phyloP scores from a whole-genome alignment of 768 basidiomycete genomes.

The Chalciporus chontae region DNA sequence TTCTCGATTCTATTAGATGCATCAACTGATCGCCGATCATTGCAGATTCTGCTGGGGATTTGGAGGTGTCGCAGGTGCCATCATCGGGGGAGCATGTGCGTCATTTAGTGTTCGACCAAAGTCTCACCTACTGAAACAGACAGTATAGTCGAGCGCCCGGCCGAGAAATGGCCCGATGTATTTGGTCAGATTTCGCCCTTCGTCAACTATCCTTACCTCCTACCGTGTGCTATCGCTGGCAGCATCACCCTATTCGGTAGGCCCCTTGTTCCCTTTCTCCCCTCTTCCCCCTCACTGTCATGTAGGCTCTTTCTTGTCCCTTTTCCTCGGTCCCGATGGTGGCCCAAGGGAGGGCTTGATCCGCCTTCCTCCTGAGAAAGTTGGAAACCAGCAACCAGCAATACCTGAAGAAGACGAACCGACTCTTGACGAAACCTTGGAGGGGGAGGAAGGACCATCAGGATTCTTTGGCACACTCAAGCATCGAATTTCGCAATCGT shows the following conservation, averaged over 20 bases:
- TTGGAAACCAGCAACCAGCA: conserved; percentile 37
- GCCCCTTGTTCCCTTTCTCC: conserved; percentile 7
- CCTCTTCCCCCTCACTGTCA: neutral
- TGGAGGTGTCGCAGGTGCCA: conserved; percentile 88
- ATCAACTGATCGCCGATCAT: neutral
- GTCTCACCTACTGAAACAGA: conserved; percentile 2
- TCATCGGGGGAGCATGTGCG: conserved; percentile 81
- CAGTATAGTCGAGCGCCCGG: conserved; percentile 72
- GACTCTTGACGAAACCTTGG: conserved; percentile 41
- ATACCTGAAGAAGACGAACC: conserved; percentile 70
- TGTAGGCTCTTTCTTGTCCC: conserved; percentile 78
- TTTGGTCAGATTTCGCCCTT: conserved; percentile 70
- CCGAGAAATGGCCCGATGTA: conserved; percentile 76
- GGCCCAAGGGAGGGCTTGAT: conserved; percentile 87
- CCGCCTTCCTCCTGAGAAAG: conserved; percentile 77
- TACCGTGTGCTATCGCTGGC: conserved; percentile 81
- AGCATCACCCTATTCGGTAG: conserved; percentile 69
- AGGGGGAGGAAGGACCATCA: conserved; percentile 37
- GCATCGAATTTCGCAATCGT: conserved; percentile 48
- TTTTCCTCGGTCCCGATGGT: conserved; percentile 89
- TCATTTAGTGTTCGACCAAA: conserved; percentile 9
- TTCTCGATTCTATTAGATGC: conserved; percentile 1
- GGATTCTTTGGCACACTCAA: conserved; percentile 39
- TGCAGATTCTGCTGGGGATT: conserved; percentile 91
- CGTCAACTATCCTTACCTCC: conserved; percentile 80